Conservation (phyloP, 179 eudicot genomes). For the Drosera spatulata region DNA sequence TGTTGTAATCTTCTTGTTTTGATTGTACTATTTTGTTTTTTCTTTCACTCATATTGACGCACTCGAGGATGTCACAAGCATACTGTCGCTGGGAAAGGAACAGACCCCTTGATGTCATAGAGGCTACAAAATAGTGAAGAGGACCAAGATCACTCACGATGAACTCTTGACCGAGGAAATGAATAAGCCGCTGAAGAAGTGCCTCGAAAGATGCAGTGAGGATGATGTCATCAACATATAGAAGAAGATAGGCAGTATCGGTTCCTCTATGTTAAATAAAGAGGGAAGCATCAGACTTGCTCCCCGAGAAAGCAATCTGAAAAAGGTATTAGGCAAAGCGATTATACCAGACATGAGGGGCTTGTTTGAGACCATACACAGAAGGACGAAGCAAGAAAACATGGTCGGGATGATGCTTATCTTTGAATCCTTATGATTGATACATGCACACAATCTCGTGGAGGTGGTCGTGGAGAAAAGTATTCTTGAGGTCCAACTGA, state of each 20-base stretch:
- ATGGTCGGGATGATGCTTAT: not conserved
- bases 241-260: not conserved
- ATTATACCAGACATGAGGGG: not conserved
- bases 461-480: not conserved
- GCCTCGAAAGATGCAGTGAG: not conserved
- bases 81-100: not conserved
- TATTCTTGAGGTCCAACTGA: not conserved
- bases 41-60: not conserved
- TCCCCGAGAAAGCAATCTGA: too few relatives aligned
- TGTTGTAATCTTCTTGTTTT: too few relatives aligned
- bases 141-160: not conserved
- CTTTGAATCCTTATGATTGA: not conserved
- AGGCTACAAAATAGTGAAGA: not conserved
- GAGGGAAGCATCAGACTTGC: too few relatives aligned
- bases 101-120: not conserved
- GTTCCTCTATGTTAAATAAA: too few relatives aligned
- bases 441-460: not conserved
- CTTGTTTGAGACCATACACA: not conserved
- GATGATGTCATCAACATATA: too few relatives aligned
- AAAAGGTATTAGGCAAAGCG: not conserved
- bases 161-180: not conserved
- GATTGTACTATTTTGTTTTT: too few relatives aligned
- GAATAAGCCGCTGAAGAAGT: not conserved
- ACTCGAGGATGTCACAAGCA: not conserved
- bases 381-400: not conserved